Evolutionary conservation across 1,139 yeast genomes (phyloP).

Genomic region (Zygoascus meyerae): DNA sequence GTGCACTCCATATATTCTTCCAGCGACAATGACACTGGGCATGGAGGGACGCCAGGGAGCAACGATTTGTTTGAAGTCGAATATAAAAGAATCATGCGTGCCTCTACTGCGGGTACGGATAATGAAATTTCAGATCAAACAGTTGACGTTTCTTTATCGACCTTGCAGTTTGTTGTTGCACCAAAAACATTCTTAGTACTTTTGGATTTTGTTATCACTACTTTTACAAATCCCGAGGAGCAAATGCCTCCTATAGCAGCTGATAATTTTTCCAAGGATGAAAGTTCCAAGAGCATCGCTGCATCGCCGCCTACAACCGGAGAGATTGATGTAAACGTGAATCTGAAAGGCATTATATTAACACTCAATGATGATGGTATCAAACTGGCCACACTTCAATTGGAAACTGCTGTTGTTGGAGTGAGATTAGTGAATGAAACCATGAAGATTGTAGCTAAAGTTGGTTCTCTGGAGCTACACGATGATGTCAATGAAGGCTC

Average conservation of each 20-base stretch:
- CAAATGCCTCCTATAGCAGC: constrained; percentile 4
- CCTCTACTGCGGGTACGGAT: constrained; percentile 14
- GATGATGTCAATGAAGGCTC: constrained; percentile 71
- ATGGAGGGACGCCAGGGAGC: constrained; percentile 11
- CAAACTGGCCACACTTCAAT: constrained; percentile 69
- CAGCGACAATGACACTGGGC: constrained; percentile 9
- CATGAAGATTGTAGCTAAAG: constrained; percentile 64
- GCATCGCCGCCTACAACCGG: constrained; percentile 45
- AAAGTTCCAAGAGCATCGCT: neutral
- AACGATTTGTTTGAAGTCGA: constrained; percentile 55
- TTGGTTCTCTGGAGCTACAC: constrained; percentile 74
- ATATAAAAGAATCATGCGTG: constrained; percentile 39
- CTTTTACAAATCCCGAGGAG: constrained; percentile 68
- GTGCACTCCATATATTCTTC: constrained; percentile 7
- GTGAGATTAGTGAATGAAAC: constrained; percentile 69
- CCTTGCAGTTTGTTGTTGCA: constrained; percentile 68
- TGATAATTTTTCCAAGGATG: neutral
- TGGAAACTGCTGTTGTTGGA: constrained; percentile 67
- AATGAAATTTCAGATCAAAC: constrained; percentile 70
- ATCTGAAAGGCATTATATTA: constrained; percentile 66
- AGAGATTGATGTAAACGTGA: constrained; percentile 62
- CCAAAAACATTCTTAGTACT: constrained; percentile 74
- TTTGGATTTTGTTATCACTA: constrained; percentile 73
- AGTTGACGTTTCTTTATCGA: constrained; percentile 69
- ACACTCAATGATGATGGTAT: constrained; percentile 80